Evolutionary conservation across 805 yeast species (phyloP), one percentile per base, ranked within the genome.

Genomic region (Candida wancherniae): DNA sequence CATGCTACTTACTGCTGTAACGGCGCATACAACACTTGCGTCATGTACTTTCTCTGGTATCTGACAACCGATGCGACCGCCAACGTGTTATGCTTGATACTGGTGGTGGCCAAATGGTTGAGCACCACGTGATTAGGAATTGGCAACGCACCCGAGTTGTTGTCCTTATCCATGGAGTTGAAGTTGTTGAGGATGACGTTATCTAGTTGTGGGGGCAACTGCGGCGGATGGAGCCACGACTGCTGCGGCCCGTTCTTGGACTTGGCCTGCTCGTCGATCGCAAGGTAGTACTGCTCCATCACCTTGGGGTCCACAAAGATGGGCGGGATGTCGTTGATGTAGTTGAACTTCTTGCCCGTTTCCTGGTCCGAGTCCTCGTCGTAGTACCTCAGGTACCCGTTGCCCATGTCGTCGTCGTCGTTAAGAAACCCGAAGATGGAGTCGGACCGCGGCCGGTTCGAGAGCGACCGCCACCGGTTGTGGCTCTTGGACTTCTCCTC

Each of bases 61-160:
- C 97, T 71, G 20, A 85, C 88, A 13, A 88, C 85, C 23, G 87
- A 77, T 3, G 96, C 96, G 27, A 88, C 97, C 6, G 97, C 94
- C 36, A 88, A 67, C 0, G 95, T 90, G 55, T 86, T 87, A 52
- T 88, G 95, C 52, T 88, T 86, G 49, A 88, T 88, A 42, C 92
- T 80, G 8, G 96, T 86, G 6, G 97, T 88, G n/a, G 96, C 95
- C 57, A 88, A 66, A 57, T 88, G 97, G 53, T 88, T 88, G 47
- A 88, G 65, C 15, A 88, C 94, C 34, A 88, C 97, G 54, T 88
- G 97, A 53, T 88, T 86, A 9, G 97, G 97, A 34, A 87, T 86
- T 7, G 94, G 92, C 45, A 87, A 63, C 1, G 94, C 94, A 33
- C 95, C 94, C 22, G 84, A 74, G 46, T 82, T 84, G 55, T 87